Conservation (phyloP, 75 land plant species). For the Picea glauca region DNA sequence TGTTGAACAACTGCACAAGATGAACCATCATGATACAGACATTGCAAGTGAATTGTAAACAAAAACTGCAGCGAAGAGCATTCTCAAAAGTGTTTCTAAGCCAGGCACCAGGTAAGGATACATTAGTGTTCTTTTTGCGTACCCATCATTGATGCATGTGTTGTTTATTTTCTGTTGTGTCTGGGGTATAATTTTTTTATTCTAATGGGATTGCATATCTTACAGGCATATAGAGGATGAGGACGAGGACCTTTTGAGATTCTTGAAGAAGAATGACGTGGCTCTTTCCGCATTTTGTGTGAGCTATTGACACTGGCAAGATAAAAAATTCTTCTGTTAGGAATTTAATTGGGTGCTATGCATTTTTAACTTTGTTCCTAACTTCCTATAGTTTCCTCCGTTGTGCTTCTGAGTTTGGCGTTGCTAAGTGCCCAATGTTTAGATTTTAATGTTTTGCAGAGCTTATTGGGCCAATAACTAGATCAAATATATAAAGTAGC, state of each 20-base stretch:
- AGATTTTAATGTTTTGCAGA: too few species aligned
- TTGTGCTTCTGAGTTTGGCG: too few species aligned
- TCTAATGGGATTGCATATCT: not conserved
- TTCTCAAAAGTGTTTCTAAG: constrained; percentile 72
- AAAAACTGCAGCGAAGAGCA: constrained; percentile 53
- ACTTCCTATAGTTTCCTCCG: too few species aligned
- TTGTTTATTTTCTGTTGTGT: not conserved
- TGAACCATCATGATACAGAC: constrained; percentile 41
- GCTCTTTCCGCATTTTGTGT: constrained; percentile 58
- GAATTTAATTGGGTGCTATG: constrained; percentile 57
- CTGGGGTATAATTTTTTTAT: not conserved
- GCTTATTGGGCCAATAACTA: too few species aligned
- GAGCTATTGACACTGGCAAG: constrained; percentile 40
- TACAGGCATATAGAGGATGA: constrained; percentile 51
- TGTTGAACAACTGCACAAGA: too few species aligned
- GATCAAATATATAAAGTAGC: too few species aligned
- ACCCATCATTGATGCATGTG: not conserved
- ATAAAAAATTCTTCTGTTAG: constrained; percentile 36
- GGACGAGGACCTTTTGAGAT: constrained; percentile 54
- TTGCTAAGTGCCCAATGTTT: too few species aligned
- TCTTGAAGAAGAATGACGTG: constrained; percentile 62
- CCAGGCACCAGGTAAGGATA: constrained; percentile 54
- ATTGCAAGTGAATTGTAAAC: constrained; percentile 84
- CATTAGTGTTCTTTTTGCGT: not conserved
- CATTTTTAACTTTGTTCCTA: not conserved